These are phyloP conservation scores for Termitomyces sp. DNA, from an alignment of 768 basidiomycete genomes.

Conservation along the genomic window DNA sequence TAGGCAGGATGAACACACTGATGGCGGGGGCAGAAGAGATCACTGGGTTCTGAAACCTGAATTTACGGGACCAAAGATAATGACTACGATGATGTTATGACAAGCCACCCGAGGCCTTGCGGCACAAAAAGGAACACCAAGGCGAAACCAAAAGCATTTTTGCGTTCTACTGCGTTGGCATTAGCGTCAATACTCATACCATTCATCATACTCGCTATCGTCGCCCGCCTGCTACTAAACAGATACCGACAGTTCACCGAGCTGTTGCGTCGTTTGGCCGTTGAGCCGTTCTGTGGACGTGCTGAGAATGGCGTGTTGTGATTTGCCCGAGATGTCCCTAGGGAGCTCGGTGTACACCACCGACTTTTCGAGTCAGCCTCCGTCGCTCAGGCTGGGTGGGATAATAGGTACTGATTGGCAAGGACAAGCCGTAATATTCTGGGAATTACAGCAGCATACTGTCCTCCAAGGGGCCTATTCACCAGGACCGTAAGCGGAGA, in stretches of 20 bases:
- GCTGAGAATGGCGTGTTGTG: slow-evolving; percentile 38
- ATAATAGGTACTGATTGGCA: slow-evolving; percentile 42
- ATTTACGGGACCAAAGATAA: neutral
- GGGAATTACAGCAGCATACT: slow-evolving; percentile 81
- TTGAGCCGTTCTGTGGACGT: slow-evolving; percentile 33
- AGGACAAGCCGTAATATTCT: slow-evolving; percentile 59
- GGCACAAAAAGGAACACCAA: neutral
- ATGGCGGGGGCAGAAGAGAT: neutral
- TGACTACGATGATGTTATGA: slow-evolving; percentile 1
- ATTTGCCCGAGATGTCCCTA: slow-evolving; percentile 22
- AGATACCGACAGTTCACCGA: neutral
- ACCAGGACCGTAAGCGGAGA: neutral
- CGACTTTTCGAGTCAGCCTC: slow-evolving; percentile 16
- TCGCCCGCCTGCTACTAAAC: slow-evolving; percentile 28
- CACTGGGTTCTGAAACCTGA: neutral
- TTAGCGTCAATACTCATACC: slow-evolving; percentile 7
- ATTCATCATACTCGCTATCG: slow-evolving; percentile 68
- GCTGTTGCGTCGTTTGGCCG: slow-evolving; percentile 7
- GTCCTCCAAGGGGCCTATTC: slow-evolving; percentile 65
- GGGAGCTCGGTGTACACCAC: slow-evolving; percentile 14
- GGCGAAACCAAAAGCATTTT: neutral
- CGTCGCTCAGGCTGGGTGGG: slow-evolving; percentile 25
- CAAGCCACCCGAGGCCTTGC: neutral
- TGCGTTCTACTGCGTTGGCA: slow-evolving; percentile 8
- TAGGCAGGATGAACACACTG: neutral